Percentiles rank a stretch among this genome's conserved stretches.
Evolutionary conservation across 1,284 basidiomycete species (phyloP).

Genomic region (Ceratobasidium sp.): DNA sequence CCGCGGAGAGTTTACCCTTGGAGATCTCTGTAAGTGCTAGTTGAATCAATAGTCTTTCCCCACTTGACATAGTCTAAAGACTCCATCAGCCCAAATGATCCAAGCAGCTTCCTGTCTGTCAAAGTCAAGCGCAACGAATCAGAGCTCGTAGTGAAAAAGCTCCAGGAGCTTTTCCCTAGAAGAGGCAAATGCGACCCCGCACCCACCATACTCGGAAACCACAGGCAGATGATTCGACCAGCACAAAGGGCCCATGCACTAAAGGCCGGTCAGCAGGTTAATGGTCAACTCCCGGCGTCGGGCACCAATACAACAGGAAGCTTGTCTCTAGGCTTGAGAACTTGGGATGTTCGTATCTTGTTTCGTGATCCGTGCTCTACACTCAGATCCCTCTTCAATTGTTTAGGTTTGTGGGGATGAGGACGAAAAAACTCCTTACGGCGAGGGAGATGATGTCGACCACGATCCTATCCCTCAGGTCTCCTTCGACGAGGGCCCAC

Average conservation of each 20-base stretch:
- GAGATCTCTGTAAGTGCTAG: conserved; percentile 13
- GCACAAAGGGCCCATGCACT: too few relatives aligned
- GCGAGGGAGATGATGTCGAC: conserved; percentile 7
- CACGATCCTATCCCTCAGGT: conserved; percentile 7
- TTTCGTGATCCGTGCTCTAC: too few relatives aligned
- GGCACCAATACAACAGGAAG: too few relatives aligned
- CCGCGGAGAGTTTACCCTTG: conserved; percentile 17
- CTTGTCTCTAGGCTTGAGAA: too few relatives aligned
- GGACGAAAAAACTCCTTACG: neutral
- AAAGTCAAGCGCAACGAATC: neutral
- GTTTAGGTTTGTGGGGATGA: conserved; percentile 1
- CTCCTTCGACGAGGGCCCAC: neutral
- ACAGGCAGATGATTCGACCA: neutral
- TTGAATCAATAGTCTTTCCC: neutral
- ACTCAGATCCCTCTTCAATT: too few relatives aligned
- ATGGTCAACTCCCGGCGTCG: too few relatives aligned
- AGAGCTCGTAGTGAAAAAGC: neutral
- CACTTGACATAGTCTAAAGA: neutral
- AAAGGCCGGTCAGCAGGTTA: too few relatives aligned
- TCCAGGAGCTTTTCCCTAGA: neutral
- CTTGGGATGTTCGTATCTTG: too few relatives aligned
- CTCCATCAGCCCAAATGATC: conserved; percentile 14
- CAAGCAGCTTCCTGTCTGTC: neutral
- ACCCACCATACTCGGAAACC: neutral
- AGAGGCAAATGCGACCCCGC: neutral